Evolutionary conservation across 257 asterid species (phyloP), one percentile per base, ranked within the genome.

Genomic region (Nicotiana otophora): DNA sequence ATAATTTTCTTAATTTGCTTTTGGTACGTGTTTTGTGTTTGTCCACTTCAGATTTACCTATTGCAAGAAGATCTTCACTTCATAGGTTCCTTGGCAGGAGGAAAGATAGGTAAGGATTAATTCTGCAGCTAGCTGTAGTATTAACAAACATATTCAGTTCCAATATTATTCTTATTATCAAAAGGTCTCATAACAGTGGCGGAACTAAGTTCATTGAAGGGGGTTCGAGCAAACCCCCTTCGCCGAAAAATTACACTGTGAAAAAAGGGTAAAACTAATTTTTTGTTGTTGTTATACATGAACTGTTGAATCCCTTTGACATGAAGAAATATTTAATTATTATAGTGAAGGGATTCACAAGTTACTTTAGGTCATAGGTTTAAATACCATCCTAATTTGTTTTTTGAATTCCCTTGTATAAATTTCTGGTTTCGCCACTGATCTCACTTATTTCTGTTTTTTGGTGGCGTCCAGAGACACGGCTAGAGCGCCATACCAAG

Each of bases 31-130:
- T 51, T 12, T 5, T 72, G 10, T 46, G 10, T 17, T 80, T 57
- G 55, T 14, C n/a, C 23, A 34, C 60, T 81, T 61, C 63, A 84
- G 87, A 81, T 81, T 66, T 84, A 42, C 84, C 87, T 62, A 84
- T 84, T 75, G 87, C 84, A 36, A 84, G 87, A 65, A 74, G 84
- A 78, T 81, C 95, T 10, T 90, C 93, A 4, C 89, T 91, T 67
- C 88, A 91, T 66, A 87, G 95, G 81, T 91, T 90, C 70, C 91
- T 91, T 53, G 92, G 64, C 81, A 91, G 90, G 92, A 90, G 92
- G 76, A 91, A 89, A 88, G 95, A 91, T 12, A 81, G 82, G 86
- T 64, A 67, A 15, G 31, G 20, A 12, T 51, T 74, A 8, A 62
- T 36, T 36, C 1, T 69, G 12, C 33, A 42, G 0, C 7, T 42